Evolutionary conservation across 768 basidiomycete species (phyloP).

Genomic region (Collybiopsis confluens): DNA sequence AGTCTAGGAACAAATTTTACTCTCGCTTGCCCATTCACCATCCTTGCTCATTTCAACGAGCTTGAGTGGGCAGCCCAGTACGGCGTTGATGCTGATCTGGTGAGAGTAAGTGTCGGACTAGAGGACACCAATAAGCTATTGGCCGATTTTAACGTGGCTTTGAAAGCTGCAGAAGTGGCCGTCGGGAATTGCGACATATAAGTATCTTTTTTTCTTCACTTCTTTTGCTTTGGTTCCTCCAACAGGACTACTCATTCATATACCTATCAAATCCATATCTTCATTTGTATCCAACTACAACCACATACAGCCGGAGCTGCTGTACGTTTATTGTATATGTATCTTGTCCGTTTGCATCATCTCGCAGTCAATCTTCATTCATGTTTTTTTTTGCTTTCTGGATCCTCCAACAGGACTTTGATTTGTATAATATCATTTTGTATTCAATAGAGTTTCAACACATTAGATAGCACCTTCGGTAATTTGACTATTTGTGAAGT

Average conservation of each 20-base stretch:
- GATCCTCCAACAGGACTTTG: too few relatives aligned
- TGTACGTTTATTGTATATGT: too few relatives aligned
- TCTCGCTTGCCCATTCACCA: slow-evolving; percentile 87
- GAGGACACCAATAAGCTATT: slow-evolving; percentile 63
- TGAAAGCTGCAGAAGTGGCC: slow-evolving; percentile 65
- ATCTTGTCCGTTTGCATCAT: too few relatives aligned
- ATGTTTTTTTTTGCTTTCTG: too few relatives aligned
- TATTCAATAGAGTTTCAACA: too few relatives aligned
- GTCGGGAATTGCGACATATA: not conserved
- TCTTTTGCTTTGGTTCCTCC: slow-evolving; percentile 9
- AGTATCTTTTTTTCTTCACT: slow-evolving; percentile 4
- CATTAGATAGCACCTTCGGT: too few relatives aligned
- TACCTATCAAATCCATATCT: not conserved
- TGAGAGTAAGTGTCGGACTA: slow-evolving; percentile 89
- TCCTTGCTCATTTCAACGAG: slow-evolving; percentile 87
- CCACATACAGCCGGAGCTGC: too few relatives aligned
- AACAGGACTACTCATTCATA: slow-evolving; percentile 11
- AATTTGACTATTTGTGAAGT: too few relatives aligned
- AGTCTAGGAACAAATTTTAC: slow-evolving; percentile 95
- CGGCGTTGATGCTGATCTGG: slow-evolving; percentile 80
- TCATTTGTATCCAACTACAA: slow-evolving; percentile 15
- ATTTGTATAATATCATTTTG: too few relatives aligned
- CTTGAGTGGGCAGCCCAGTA: slow-evolving; percentile 87
- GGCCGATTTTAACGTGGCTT: slow-evolving; percentile 54
- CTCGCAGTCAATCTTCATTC: too few relatives aligned